These are phyloP conservation scores for Boletus edulis DNA, from an alignment of 768 basidiomycete genomes.

Conservation along the genomic window DNA sequence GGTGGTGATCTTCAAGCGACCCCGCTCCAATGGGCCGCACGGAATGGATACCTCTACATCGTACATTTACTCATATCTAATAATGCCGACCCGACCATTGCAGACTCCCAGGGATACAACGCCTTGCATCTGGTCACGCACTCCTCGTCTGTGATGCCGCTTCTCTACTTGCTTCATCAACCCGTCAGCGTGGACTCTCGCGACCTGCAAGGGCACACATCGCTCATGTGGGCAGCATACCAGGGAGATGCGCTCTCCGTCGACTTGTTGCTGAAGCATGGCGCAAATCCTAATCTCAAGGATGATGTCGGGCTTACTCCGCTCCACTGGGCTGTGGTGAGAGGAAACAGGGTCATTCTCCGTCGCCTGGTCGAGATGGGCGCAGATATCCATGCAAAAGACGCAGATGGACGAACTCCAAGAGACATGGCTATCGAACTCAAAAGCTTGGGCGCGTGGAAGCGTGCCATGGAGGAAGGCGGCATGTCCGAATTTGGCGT, in stretches of 20 bases:
- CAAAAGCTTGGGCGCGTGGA: slow-evolving; percentile 89
- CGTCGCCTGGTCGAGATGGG: slow-evolving; percentile 83
- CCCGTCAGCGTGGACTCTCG: slow-evolving; percentile 89
- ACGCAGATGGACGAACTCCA: slow-evolving; percentile 82
- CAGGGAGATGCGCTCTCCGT: slow-evolving; percentile 97
- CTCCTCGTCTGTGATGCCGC: slow-evolving; percentile 90
- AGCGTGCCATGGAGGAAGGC: slow-evolving; percentile 83
- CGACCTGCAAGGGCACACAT: slow-evolving; percentile 90
- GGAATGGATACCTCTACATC: slow-evolving; percentile 94
- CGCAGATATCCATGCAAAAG: slow-evolving; percentile 76
- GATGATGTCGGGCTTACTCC: slow-evolving; percentile 86
- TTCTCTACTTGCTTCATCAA: slow-evolving; percentile 89
- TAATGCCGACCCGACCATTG: slow-evolving; percentile 88
- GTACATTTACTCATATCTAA: slow-evolving; percentile 88
- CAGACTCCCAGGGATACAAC: slow-evolving; percentile 95
- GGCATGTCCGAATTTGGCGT: slow-evolving; percentile 77
- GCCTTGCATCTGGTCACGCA: slow-evolving; percentile 94
- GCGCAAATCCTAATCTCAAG: slow-evolving; percentile 71
- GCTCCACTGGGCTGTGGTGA: slow-evolving; percentile 96
- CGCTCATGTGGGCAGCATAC: slow-evolving; percentile 99
- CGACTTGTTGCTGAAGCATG: slow-evolving; percentile 83
- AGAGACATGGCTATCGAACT: slow-evolving; percentile 94
- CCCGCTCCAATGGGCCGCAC: slow-evolving; percentile 97
- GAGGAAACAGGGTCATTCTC: slow-evolving; percentile 89
- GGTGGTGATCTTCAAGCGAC: slow-evolving; percentile 95